Evolutionary conservation across 2,329 filamentous ascomycete species (phyloP), one percentile per base, ranked within the genome.

Genomic region (Aspergillus transmontanensis): DNA sequence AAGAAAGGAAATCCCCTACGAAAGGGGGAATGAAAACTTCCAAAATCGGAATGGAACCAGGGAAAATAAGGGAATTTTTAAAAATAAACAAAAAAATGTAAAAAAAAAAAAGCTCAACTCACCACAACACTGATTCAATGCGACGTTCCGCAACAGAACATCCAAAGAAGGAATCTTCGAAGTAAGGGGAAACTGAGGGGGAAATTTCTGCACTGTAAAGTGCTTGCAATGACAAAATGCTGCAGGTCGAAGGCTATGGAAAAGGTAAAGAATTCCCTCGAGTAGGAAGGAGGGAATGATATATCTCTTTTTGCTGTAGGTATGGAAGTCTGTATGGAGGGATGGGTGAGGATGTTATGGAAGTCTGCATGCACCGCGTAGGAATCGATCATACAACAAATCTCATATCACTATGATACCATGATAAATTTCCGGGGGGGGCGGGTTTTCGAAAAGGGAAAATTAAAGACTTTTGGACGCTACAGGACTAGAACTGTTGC

Each of bases 321-420:
- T 23, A 26, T 55, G 51, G 3, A 55, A 26, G 14, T 39, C 26
- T 39, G 26, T 50, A 30, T n/a, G 16, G 46, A 26, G 6, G 26
- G 46, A 19, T 14, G 46, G 46, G 16, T 19, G 19, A 51, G 28
- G 48, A 32, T 30, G 48, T 32, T 34, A n/a, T 32, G 28, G 28
- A 51, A n/a, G 19, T 51, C 26, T 34, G 48, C 9, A 50, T 30
- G 48, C 28, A 21, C 19, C 16, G 19, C 26, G 28, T 51, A 32
- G 48, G 14, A 36, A 39, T 39, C 16, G 51, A 55, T 55, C 51
- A 55, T 55, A 55, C 51, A 39, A 55, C 51, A 39, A 32, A 34
- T 32, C n/a, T 51, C 5, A 55, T 23, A 19, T 55, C 32, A 39
- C 4, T 39, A 55, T 54, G 51, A 54, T 54, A 55, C 30, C 4